Evolutionary conservation across 768 basidiomycete genomes (phyloP).

Genomic region (Leucosporidium yakuticum): DNA sequence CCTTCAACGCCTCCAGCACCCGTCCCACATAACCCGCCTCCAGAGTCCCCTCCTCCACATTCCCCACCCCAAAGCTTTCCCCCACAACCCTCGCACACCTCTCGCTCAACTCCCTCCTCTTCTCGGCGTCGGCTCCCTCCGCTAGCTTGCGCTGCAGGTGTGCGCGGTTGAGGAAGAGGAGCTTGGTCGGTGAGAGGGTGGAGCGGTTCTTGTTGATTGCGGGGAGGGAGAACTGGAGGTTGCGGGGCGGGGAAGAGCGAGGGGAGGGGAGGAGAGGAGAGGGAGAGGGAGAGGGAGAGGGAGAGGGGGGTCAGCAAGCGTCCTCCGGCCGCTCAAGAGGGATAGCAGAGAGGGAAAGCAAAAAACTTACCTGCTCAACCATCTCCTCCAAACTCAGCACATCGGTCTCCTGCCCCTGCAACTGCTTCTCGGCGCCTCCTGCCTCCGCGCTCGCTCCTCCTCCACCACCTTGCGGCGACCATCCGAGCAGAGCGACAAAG

Average conservation of each 20-base stretch:
- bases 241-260: too few relatives aligned
- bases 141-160: slow-evolving; percentile 61
- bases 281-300: neutral
- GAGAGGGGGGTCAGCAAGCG: neutral
- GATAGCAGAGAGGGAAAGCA: too few relatives aligned
- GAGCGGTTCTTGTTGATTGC: slow-evolving; percentile 74
- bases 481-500: slow-evolving; percentile 91
- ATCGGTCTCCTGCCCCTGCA: slow-evolving; percentile 17
- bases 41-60: slow-evolving; percentile 3
- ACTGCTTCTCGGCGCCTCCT: slow-evolving; percentile 30
- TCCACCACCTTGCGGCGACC: slow-evolving; percentile 56
- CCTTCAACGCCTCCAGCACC: neutral
- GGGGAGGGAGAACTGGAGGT: slow-evolving; percentile 71
- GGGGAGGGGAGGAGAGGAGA: neutral
- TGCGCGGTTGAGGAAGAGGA: slow-evolving; percentile 82
- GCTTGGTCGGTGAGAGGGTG: slow-evolving; percentile 69
- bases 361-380: slow-evolving; percentile 42
- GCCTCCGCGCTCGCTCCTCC: slow-evolving; percentile 41
- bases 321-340: neutral
- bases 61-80: neutral
- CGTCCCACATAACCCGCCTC: neutral
- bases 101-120: neutral
- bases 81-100: neutral
- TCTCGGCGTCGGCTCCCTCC: slow-evolving; percentile 45
- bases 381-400: slow-evolving; percentile 53